Percentiles rank a stretch among this genome's conserved stretches.
phyloP scores from a whole-genome alignment of 352 stramenopile genomes.

The Phytophthora pseudosyringae region DNA sequence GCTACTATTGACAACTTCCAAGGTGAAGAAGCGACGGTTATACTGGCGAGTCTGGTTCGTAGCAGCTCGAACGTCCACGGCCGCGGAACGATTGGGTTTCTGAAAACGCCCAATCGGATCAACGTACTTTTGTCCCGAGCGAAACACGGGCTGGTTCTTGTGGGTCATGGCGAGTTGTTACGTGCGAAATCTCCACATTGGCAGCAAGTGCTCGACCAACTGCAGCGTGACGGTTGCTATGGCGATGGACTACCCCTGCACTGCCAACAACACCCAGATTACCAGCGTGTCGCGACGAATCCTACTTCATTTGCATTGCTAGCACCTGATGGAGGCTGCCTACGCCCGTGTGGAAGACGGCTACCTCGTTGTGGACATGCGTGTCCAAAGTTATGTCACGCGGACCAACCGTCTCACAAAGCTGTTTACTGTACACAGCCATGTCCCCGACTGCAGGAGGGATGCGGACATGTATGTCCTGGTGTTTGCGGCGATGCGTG shows the following conservation, averaged over 20 bases:
- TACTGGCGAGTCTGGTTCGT: slow-evolving; percentile 75
- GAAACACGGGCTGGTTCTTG: slow-evolving; percentile 58
- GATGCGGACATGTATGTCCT: slow-evolving; percentile 58
- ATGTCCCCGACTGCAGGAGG: slow-evolving; percentile 56
- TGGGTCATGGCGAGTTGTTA: slow-evolving; percentile 57
- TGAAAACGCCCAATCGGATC: slow-evolving; percentile 72
- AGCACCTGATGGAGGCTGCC: slow-evolving; percentile 79
- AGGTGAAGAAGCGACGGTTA: slow-evolving; percentile 74
- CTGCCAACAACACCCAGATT: slow-evolving; percentile 45
- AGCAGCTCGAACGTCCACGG: slow-evolving; percentile 45
- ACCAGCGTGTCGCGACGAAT: slow-evolving; percentile 28
- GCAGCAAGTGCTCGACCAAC: slow-evolving; percentile 58
- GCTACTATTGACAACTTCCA: slow-evolving; percentile 81
- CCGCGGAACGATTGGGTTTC: slow-evolving; percentile 68
- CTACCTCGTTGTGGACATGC: slow-evolving; percentile 53
- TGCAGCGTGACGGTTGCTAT: slow-evolving; percentile 52
- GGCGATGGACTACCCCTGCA: slow-evolving; percentile 48
- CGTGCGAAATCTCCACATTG: slow-evolving; percentile 52
- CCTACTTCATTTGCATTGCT: slow-evolving; percentile 49
- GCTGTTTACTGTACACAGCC: slow-evolving; percentile 60
- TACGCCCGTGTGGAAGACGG: slow-evolving; percentile 52
- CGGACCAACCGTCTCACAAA: slow-evolving; percentile 51
- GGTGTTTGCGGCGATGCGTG: slow-evolving; percentile 66
- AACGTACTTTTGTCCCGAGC: slow-evolving; percentile 75
- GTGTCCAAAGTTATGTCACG: slow-evolving; percentile 71